Evolutionary conservation across 495 filamentous ascomycete genomes (phyloP), one percentile per base, ranked within the genome.

Genomic region (Bryoglossum gracile): DNA sequence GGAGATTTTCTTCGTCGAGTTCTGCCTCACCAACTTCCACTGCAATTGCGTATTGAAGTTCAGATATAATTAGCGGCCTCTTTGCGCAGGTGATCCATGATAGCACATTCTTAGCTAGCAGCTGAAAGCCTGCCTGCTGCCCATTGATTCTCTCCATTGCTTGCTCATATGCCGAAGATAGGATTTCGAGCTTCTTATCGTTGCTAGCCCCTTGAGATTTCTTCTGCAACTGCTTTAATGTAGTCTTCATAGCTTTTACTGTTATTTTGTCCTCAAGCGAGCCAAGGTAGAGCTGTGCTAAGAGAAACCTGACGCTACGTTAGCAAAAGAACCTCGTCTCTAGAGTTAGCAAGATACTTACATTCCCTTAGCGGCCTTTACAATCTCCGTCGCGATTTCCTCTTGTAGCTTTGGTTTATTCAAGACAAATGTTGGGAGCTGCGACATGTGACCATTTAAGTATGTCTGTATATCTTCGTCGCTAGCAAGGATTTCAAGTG

Each of bases 1-100:
- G 32, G 19, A 66, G 54, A 47, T 61, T 57, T 8, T 62, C 60
- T 37, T 59, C 50, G 23, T 67, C 62, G 9, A 68, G 43, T 32
- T 58, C 54, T 19, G 46, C 28, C 1, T 62, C 57, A 0, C 46
- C 58, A 40, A 36, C 41, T 19, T 56, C 53, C 3, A 47, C 49
- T 10, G 41, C 53, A 40, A 56, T 17, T 6, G 53, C 53, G 22
- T 51, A 42, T 19, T 47, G 40, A 16, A 56, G 42, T 25, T 56
- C 53, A 10, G 9, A 10, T 8, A 23, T 51, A 42, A 36, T 47
- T 10, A 56, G 23, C 28, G 53, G 53, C 43, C 53, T 56, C 26
- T 47, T 51, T 35, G 53, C 47, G 30, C 43, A 56, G 8, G 38
- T 47, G 18, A n/a, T n/a, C n/a, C n/a, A n/a, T n/a, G n/a, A n/a